A percentile compares a stretch with the other conserved stretches of the same genome.
Conservation (phyloP, 2,329 filamentous ascomycete species). For the Nigrospora sphaerica region DNA sequence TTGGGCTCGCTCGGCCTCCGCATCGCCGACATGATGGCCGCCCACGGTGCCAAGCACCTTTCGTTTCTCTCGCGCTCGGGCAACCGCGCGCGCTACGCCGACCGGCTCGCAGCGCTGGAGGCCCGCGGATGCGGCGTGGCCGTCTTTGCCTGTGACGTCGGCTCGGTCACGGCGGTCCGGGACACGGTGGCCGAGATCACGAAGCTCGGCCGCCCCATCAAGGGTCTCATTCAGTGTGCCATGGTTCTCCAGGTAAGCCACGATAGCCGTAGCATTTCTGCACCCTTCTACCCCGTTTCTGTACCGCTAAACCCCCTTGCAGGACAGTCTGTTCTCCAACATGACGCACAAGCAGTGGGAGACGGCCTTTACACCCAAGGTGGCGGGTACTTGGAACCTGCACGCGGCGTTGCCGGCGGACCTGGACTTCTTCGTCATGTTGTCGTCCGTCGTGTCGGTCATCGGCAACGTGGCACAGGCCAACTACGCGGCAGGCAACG, state of each 20-base stretch:
- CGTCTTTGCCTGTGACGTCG: background rate
- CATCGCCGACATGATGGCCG: background rate
- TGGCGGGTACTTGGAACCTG: background rate
- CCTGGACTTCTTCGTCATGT: slow-evolving; percentile 3
- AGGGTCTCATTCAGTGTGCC: background rate
- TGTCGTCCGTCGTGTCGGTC: slow-evolving; percentile 11
- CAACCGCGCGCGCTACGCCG: background rate
- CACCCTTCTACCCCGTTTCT: no score
- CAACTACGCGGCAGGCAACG: slow-evolving; percentile 23
- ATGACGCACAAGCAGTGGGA: background rate
- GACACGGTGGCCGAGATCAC: background rate
- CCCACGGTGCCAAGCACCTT: background rate
- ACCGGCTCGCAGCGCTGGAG: background rate
- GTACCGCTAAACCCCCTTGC: no score
- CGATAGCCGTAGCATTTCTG: no score
- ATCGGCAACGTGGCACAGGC: slow-evolving; percentile 16
- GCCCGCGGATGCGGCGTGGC: no score
- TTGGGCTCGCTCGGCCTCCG: background rate
- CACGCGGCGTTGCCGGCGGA: background rate
- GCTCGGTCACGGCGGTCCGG: background rate
- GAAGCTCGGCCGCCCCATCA: background rate
- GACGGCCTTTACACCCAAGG: background rate
- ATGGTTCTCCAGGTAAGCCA: background rate
- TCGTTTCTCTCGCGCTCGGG: background rate
- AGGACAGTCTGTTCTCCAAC: background rate